Evolutionary conservation across 2,329 filamentous ascomycete species (phyloP), one percentile per base, ranked within the genome.

Genomic region (Bipolaris zeicola): DNA sequence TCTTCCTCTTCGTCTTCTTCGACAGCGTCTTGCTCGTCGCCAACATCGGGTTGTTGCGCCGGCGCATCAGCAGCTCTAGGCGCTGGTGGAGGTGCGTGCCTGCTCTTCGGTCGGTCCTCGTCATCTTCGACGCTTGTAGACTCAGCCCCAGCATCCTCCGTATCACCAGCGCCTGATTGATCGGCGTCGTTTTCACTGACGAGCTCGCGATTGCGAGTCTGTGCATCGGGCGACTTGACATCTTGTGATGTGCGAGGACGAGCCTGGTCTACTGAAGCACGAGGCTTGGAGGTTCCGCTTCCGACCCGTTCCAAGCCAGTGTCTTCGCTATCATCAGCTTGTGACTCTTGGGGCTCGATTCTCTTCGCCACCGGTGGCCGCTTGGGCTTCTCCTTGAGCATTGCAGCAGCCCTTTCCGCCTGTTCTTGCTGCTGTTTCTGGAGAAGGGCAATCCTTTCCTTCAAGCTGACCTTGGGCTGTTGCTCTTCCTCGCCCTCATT

Each of bases 351-450:
- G 2, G 82, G 79, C 64, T 85, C 83, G 16, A 80, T 77, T 24
- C 80, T 76, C 81, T 95, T 94, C 70, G 86, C 88, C 1, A 84
- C 81, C 26, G 87, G 86, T 50, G 74, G 74, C 14, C 88, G 87
- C 79, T 93, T 96, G 10, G 91, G 88, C 77, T 96, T 96, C 68
- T 96, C 92, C 75, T 96, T 96, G 53, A 88, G 82, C 14, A 89
- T 86, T 6, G 90, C 90, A 77, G 90, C 90, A 76, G 94, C 90
- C 50, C 93, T 84, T 61, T 89, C 84, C 5, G 93, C 91, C 72
- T 95, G 91, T 72, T 98, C 95, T 73, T 91, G 81, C 76, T 99
- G 95, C 75, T 98, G 92, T 73, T 91, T 94, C 75, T 99, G 95
- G 14, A 99, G 81, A 50, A 96, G 81, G 26, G 95, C 95, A 78